Base-by-base conservation (phyloP, 495 filamentous ascomycete genomes). In the Hypoxylon subgilvum region DNA sequence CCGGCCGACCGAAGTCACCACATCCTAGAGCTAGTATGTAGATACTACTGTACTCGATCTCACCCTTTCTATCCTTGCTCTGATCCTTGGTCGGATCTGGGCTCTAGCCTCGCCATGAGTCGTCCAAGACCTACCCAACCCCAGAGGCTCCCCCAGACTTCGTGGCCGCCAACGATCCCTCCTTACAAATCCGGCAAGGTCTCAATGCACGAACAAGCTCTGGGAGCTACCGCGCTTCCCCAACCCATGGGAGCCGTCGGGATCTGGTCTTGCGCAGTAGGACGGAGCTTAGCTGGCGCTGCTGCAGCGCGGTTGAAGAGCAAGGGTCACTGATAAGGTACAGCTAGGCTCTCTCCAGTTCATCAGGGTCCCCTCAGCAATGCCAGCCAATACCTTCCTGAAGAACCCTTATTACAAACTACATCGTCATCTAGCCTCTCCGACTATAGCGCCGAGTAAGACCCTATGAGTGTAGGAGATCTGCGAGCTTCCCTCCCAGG, bases 391-490 rank as follows among this genome's bases (percentile, higher is more conserved):
- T 64, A 41, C 50, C 13, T 51, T 46, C 34, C 31, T 30, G 14
- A 45, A 52, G 31, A 34, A 57, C 50, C 44, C 52, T 54, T 46
- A 52, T 60, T 58, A 53, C 55, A 57, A 63, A 52, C 64, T 52
- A 61, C 66, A 42, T 61, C 63, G 52, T 55, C 47, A 52, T 64
- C 54, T 64, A 64, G 49, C 61, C 28, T 52, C 17, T 55, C 61
- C 61, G 61, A 59, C 50, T 54, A 59, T 64, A 59, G 7, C 61
- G 61, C 61, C 61, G 61, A 64, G 50, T 50, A 66, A 60, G 51
- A 66, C 66, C 54, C 61, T 61, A 47, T 38, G 56, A 48, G 42
- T 35, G 45, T 41, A 64, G 47, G 48, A 47, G 59, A 63, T 60
- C 54, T 62, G 41, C 62, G 41, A 48, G 30, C 14, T 63, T 45